Base-by-base conservation (phyloP, 257 asterid species). In the Solanum pimpinellifolium region DNA sequence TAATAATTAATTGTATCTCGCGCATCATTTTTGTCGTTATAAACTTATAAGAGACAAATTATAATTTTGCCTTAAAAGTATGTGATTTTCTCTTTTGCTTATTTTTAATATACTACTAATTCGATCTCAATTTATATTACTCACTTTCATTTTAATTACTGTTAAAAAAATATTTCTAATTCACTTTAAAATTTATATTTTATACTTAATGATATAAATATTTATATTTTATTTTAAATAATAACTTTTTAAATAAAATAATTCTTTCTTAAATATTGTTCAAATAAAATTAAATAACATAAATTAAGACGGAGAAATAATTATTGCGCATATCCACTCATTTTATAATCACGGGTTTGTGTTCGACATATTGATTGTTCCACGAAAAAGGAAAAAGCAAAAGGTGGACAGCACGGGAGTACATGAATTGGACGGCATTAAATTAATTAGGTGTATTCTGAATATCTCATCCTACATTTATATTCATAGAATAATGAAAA, bases 251-350 rank as follows among this genome's bases (percentile, higher is more conserved):
- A 5, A 5, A 37, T 4, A 33, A 37, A 6, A 37, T 37, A 6
- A 6, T 13, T 12, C 2, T 47, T 47, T 4, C 1, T 47, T 13
- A 47, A 47, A 47, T 1, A 4, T 0, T 47, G 56, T 0, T 0
- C 0, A 0, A 47, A 47, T 14, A 0, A 47, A 47, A 47, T 0
- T 47, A 47, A 0, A 3, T 47, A 47, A 47, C 59, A 47, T 47
- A 5, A 47, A 47, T 47, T 47, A 20, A 14, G 20, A 14, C 3
- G 20, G 8, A 14, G 0, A 1, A 47, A 18, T 47, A 47, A 47
- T 47, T 52, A 52, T 52, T 25, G 6, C 5, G 6, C 68, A 80
- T 80, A 25, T 46, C 42, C 68, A 80, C 65, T 47, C 84, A 80
- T 15, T 47, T 2, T 47, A 16, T 6, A 31, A 47, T 80, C 84